Conservation (phyloP, 2,329 filamentous ascomycete species). For the Blumeriella jaapii region DNA sequence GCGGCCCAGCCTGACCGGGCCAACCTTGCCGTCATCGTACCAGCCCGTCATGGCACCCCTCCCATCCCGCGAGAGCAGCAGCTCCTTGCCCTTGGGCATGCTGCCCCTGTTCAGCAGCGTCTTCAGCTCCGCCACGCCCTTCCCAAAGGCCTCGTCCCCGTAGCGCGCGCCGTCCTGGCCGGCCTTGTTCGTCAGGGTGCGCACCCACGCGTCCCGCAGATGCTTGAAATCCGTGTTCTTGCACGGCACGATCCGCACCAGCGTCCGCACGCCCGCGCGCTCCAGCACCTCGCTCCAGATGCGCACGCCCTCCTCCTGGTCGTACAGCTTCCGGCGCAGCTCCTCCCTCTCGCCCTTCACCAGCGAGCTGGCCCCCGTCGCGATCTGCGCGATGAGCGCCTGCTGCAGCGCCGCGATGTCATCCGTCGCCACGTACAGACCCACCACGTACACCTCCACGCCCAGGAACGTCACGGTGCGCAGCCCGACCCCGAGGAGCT, state of each 20-base stretch:
- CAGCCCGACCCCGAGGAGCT: slow-evolving; percentile 76
- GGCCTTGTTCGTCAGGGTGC: slow-evolving; percentile 58
- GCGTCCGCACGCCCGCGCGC: slow-evolving; percentile 57
- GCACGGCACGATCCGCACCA: slow-evolving; percentile 79
- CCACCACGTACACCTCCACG: slow-evolving; percentile 91
- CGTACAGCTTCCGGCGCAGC: slow-evolving; percentile 57
- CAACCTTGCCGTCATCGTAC: slow-evolving; percentile 45
- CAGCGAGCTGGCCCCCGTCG: slow-evolving; percentile 67
- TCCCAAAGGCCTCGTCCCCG: slow-evolving; percentile 65
- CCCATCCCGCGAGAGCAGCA: slow-evolving; percentile 59
- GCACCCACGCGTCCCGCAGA: slow-evolving; percentile 80
- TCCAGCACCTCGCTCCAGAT: slow-evolving; percentile 65
- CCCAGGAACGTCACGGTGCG: slow-evolving; percentile 80
- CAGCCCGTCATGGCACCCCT: slow-evolving; percentile 55
- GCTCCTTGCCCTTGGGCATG: slow-evolving; percentile 67
- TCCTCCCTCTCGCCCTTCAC: slow-evolving; percentile 71
- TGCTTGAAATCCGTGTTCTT: slow-evolving; percentile 91
- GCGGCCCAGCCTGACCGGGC: slow-evolving; percentile 49
- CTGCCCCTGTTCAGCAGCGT: slow-evolving; percentile 68
- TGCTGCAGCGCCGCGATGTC: slow-evolving; percentile 75
- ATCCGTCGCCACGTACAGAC: slow-evolving; percentile 76
- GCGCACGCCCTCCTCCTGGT: slow-evolving; percentile 55
- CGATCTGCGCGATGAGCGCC: slow-evolving; percentile 63
- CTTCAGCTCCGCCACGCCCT: slow-evolving; percentile 68
- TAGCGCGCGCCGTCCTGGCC: slow-evolving; percentile 35